Percentiles rank a stretch among this genome's conserved stretches.
phyloP scores from a whole-genome alignment of 2,329 filamentous ascomycete species.

The Fusarium foetens region DNA sequence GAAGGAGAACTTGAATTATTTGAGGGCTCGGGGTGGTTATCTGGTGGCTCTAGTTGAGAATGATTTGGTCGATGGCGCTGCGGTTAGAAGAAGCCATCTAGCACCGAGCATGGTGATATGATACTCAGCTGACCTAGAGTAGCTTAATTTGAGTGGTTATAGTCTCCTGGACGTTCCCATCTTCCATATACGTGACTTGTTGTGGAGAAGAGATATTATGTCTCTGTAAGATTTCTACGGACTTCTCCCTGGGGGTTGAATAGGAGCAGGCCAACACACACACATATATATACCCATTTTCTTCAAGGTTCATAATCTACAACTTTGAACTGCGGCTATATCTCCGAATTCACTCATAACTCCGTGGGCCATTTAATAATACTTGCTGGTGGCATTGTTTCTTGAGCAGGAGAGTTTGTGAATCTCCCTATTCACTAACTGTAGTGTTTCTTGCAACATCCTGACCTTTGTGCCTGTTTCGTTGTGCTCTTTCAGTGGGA shows the following conservation, averaged over 20 bases:
- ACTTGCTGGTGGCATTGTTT: neutral
- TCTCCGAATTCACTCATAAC: neutral
- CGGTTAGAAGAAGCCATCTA: slow-evolving; percentile 25
- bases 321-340: too few relatives aligned
- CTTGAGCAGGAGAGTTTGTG: neutral
- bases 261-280: neutral
- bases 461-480: neutral
- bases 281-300: neutral
- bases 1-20: neutral
- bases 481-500: neutral
- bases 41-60: slow-evolving; percentile 19
- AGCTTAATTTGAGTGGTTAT: slow-evolving; percentile 41
- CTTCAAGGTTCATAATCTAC: neutral
- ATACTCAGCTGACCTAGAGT: slow-evolving; percentile 27
- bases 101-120: slow-evolving; percentile 9
- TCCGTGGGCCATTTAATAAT: neutral
- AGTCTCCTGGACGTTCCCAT: slow-evolving; percentile 14
- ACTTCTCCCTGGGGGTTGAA: neutral
- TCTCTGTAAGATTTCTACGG: slow-evolving; percentile 2
- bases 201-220: neutral
- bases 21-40: slow-evolving; percentile 8
- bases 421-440: neutral
- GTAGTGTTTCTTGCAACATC: neutral
- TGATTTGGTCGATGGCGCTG: slow-evolving; percentile 22
- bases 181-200: slow-evolving; percentile 1